phyloP scores from a whole-genome alignment of 306 rosid species.

The Comarum palustre region DNA sequence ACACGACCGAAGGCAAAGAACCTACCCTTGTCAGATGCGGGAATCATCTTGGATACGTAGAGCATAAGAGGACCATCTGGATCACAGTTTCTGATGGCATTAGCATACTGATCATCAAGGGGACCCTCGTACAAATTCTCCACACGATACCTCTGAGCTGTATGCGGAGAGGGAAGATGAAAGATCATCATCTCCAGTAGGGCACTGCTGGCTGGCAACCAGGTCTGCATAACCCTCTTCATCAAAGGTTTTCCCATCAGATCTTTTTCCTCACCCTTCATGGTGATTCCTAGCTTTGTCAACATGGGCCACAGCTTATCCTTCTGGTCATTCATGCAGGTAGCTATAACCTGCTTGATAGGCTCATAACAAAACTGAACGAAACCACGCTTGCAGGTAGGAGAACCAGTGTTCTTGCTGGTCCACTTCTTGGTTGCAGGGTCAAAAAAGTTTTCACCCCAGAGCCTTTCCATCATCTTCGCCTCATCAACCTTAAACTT shows the following conservation, averaged over 20 bases:
- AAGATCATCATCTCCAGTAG: conserved; percentile 89
- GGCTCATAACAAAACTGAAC: conserved; percentile 92
- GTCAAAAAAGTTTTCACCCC: conserved; percentile 54
- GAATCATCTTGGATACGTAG: conserved; percentile 94
- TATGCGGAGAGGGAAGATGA: conserved; percentile 76
- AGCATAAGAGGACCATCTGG: conserved; percentile 97
- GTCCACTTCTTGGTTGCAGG: conserved; percentile 64
- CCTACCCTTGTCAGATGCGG: conserved; percentile 92
- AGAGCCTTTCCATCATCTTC: conserved; percentile 58
- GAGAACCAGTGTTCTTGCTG: conserved; percentile 41
- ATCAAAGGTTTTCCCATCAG: conserved; percentile 76
- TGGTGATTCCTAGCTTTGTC: conserved; percentile 58
- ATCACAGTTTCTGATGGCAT: conserved; percentile 77
- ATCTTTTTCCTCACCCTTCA: conserved; percentile 82
- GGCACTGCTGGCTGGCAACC: conserved; percentile 82
- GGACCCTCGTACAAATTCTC: conserved; percentile 97
- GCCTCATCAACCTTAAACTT: conserved; percentile 85
- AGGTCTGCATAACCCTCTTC: conserved; percentile 97
- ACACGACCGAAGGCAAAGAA: conserved; percentile 94
- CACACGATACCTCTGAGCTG: conserved; percentile 86
- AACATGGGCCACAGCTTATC: conserved; percentile 97
- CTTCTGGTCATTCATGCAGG: conserved; percentile 91
- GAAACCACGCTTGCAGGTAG: conserved; percentile 46
- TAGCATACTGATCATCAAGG: conserved; percentile 70
- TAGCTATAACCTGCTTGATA: conserved; percentile 69